These are phyloP conservation scores for Trametes sanguinea DNA, from an alignment of 768 basidiomycete species.

Conservation along the genomic window DNA sequence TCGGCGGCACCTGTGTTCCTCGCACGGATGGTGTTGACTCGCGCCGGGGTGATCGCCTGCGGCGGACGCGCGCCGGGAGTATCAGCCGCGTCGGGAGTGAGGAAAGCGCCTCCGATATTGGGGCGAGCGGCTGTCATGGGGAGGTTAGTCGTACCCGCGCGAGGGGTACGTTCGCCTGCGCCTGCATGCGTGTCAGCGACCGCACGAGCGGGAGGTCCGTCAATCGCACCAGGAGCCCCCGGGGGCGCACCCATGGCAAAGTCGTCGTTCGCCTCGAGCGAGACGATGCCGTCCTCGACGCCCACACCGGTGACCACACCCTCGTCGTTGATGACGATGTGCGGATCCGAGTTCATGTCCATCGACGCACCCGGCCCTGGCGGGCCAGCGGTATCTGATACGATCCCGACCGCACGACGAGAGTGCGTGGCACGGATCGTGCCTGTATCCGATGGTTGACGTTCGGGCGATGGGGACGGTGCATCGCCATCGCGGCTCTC, in stretches of 20 bases:
- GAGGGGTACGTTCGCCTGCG: constrained; percentile 47
- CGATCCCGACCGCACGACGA: constrained; percentile 50
- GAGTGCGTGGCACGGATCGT: constrained; percentile 35
- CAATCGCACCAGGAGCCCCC: constrained; percentile 83
- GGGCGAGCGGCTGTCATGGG: constrained; percentile 33
- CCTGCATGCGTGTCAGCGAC: constrained; percentile 25
- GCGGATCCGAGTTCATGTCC: constrained; percentile 47
- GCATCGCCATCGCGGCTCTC: constrained; percentile 39
- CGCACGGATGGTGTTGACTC: constrained; percentile 21
- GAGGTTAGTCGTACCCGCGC: constrained; percentile 59
- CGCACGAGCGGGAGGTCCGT: constrained; percentile 34
- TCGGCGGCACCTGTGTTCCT: constrained; percentile 17
- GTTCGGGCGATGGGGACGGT: constrained; percentile 33
- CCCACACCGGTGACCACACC: constrained; percentile 49
- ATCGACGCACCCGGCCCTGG: constrained; percentile 37
- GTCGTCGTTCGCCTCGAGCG: constrained; percentile 80
- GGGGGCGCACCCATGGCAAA: constrained; percentile 91
- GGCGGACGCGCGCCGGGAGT: constrained; percentile 1
- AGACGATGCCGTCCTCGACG: constrained; percentile 77
- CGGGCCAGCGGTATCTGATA: constrained; percentile 39
- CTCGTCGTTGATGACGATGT: constrained; percentile 53
- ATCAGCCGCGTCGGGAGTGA: constrained; percentile 5
- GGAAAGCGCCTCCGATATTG: constrained; percentile 1
- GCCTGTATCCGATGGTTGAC: constrained; percentile 24
- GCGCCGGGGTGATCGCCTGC: constrained; percentile 1